Base-by-base conservation (phyloP, 2,329 filamentous ascomycete species). In the Hypoxylon sp. region DNA sequence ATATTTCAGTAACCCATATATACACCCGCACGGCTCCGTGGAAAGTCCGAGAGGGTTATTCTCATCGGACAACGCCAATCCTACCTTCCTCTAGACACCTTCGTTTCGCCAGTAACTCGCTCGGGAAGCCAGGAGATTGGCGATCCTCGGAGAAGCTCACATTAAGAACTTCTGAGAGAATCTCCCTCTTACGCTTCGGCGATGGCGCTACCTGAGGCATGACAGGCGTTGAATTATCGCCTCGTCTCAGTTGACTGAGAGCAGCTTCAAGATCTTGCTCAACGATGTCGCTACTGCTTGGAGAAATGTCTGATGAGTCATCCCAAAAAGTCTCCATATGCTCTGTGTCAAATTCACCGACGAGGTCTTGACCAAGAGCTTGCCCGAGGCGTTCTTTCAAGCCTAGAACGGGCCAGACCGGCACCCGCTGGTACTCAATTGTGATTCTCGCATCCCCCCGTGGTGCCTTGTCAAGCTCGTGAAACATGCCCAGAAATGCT, bases 381-480 rank as follows among this genome's bases (percentile, higher is more conserved):
- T 82, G 82, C 41, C 84, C 85, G 0, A 89, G 79, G 5, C 87
- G 82, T 74, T 88, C 86, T 64, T 84, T 83, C 5, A 89, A 80
- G 3, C 86, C 86, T 0, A 86, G 73, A 5, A 87, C 80, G 0
- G 87, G 87, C 85, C 85, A 88, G 25, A 85, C 80, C 0, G 84
- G 83, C 1, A 89, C 84, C 6, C 80, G 80, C 1, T 79, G 79
- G 73, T 84, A 83, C 34, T 83, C 79, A 19, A 89, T 83, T 36
- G 77, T 77, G 65, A 89, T 76, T 1, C 81, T 80, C 2, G 77
- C 51, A 13, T 75, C 72, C 3, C 73, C 72, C 1, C 69, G 25
- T 1, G 81, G 81, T 1, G 79, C 79, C 58, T 79, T 82, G 57
- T 79, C 76, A 0, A 86, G 86, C 13, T 82, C 71, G 60, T 86